These are phyloP conservation scores for Eucalyptus marginata DNA, from an alignment of 345 rosid species.

Conservation along the genomic window DNA sequence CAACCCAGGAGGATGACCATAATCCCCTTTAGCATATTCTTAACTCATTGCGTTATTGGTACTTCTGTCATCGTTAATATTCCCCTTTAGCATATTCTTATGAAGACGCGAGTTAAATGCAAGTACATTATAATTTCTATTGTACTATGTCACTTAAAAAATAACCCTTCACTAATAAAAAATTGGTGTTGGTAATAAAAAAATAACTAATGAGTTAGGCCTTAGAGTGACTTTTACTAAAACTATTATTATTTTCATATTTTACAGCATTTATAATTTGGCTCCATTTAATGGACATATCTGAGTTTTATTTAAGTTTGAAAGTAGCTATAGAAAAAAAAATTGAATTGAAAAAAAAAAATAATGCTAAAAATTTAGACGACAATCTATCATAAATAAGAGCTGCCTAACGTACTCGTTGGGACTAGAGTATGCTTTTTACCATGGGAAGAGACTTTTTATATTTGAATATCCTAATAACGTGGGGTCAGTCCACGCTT, in stretches of 20 bases:
- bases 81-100: not conserved
- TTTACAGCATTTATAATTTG: not conserved
- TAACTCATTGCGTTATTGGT: not conserved
- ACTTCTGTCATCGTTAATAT: not conserved
- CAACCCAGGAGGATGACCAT: not conserved
- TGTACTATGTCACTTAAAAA: not conserved
- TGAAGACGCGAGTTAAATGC: not conserved
- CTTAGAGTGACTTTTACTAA: not conserved
- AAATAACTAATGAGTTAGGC: not conserved
- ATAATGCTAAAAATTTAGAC: not conserved
- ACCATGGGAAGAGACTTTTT: not conserved
- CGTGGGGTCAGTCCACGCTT: not conserved
- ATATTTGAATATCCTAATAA: not conserved
- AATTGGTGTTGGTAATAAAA: not conserved
- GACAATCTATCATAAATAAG: not conserved
- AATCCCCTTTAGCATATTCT: too few species aligned
- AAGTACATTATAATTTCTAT: not conserved
- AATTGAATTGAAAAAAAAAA: not conserved
- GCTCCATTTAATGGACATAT: not conserved
- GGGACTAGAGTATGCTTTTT: not conserved
- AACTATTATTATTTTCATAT: not conserved
- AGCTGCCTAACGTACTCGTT: not conserved
- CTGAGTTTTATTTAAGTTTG: not conserved
- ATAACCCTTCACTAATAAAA: not conserved
- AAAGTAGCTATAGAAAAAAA: not conserved